phyloP scores from a whole-genome alignment of 352 stramenopile genomes.

The Phytophthora uliginosa region DNA sequence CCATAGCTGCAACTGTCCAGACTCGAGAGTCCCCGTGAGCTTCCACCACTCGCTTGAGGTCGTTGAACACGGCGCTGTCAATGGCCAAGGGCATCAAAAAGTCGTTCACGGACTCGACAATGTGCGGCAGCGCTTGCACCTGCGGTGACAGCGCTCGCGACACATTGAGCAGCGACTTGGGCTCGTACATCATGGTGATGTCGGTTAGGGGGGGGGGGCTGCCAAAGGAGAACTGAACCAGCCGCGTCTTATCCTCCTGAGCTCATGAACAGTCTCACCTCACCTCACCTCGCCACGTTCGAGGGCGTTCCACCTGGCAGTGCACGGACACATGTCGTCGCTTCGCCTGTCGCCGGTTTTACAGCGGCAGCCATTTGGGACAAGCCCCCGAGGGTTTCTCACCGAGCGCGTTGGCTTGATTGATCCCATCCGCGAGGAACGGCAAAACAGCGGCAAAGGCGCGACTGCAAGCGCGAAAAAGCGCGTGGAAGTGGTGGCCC shows the following conservation, averaged over 20 bases:
- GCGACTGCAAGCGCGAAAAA: constrained; percentile 1
- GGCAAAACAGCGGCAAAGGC: constrained; percentile 1
- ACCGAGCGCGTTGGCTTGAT: constrained; percentile 6
- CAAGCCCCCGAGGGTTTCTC: constrained; percentile 6
- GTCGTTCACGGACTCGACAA: constrained; percentile 20
- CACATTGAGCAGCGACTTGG: constrained; percentile 20
- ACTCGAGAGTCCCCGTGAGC: background rate
- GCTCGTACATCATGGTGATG: constrained; percentile 10
- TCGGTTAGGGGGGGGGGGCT: background rate
- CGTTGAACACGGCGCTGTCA: constrained; percentile 22
- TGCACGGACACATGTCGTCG: constrained; percentile 9
- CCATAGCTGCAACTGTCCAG: constrained; percentile 22
- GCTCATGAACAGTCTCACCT: constrained; percentile 6
- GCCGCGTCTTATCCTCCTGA: constrained; percentile 10
- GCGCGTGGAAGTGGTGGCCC: constrained; percentile 3
- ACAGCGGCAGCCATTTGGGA: constrained; percentile 10
- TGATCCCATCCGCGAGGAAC: constrained; percentile 21
- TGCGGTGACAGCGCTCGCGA: constrained; percentile 6
- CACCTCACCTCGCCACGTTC: constrained; percentile 2
- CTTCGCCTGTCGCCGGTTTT: constrained; percentile 24
- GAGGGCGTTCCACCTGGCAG: constrained; percentile 3
- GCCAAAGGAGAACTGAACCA: constrained; percentile 12
- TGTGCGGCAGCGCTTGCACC: constrained; percentile 13
- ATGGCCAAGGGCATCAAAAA: constrained; percentile 20
- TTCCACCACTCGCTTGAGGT: constrained; percentile 18